These are phyloP conservation scores for Trichaptum fuscoviolaceum DNA, from an alignment of 768 basidiomycete species.

Conservation along the genomic window DNA sequence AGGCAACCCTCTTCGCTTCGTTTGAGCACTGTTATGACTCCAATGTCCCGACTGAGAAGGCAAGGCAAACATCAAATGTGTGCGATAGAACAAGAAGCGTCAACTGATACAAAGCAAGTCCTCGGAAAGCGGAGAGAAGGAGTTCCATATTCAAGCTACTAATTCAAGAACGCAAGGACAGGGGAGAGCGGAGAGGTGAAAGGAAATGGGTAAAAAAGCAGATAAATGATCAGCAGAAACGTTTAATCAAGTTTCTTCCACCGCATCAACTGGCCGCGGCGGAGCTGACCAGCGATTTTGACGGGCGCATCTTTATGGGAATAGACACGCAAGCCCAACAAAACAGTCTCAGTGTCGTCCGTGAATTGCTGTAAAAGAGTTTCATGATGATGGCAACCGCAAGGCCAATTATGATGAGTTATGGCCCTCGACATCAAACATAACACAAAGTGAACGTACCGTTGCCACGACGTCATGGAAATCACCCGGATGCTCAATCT, in stretches of 20 bases:
- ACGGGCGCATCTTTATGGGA: slow-evolving; percentile 28
- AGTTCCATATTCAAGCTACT: too few relatives aligned
- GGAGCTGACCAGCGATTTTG: slow-evolving; percentile 29
- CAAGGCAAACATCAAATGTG: background rate
- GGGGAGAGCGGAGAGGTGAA: too few relatives aligned
- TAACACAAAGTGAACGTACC: slow-evolving; percentile 8
- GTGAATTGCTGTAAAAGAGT: background rate
- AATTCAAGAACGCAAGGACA: too few relatives aligned
- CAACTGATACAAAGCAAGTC: background rate
- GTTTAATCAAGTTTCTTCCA: slow-evolving; percentile 3
- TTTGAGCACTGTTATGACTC: background rate
- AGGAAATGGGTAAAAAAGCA: too few relatives aligned
- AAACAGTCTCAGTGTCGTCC: slow-evolving; percentile 16
- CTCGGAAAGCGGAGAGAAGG: too few relatives aligned
- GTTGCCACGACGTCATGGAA: slow-evolving; percentile 8
- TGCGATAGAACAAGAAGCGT: background rate
- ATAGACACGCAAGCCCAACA: slow-evolving; percentile 35
- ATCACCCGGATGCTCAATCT: slow-evolving; percentile 11
- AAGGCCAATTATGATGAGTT: background rate
- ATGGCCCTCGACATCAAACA: background rate
- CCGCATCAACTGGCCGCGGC: slow-evolving; percentile 13
- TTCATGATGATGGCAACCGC: too few relatives aligned
- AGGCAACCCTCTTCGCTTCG: background rate
- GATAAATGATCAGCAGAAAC: background rate
- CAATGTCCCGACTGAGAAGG: background rate